Conservation (phyloP, 2,329 filamentous ascomycete species). For the Colletotrichum graminicola region DNA sequence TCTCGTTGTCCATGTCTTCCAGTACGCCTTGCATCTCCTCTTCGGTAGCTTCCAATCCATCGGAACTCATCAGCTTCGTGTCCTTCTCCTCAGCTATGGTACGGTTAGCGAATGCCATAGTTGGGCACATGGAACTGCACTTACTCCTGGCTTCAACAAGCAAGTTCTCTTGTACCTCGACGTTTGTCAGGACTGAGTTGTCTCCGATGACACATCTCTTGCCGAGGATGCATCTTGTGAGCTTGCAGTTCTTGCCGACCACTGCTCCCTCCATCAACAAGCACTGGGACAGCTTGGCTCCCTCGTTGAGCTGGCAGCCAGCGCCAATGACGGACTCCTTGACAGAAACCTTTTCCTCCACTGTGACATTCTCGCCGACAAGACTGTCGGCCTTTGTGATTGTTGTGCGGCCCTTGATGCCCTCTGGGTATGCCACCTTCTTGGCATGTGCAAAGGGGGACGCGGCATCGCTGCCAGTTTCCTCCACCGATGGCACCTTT, state of each 20-base stretch:
- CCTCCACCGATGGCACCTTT: slow-evolving; percentile 80
- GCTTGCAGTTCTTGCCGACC: slow-evolving; percentile 84
- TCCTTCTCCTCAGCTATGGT: slow-evolving; percentile 73
- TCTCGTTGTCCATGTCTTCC: slow-evolving; percentile 57
- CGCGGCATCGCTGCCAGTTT: slow-evolving; percentile 66
- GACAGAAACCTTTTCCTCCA: slow-evolving; percentile 91
- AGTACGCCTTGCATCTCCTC: slow-evolving; percentile 69
- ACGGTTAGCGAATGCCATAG: slow-evolving; percentile 44
- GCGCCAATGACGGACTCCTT: slow-evolving; percentile 92
- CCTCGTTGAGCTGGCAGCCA: slow-evolving; percentile 86
- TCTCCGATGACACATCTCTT: slow-evolving; percentile 86
- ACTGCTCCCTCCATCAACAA: slow-evolving; percentile 93
- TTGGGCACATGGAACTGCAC: slow-evolving; percentile 48
- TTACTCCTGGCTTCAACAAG: slow-evolving; percentile 83
- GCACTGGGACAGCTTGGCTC: slow-evolving; percentile 89
- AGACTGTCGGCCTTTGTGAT: slow-evolving; percentile 86
- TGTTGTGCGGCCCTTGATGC: slow-evolving; percentile 83
- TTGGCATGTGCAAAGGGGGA: slow-evolving; percentile 82
- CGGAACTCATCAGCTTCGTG: slow-evolving; percentile 75
- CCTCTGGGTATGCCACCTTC: slow-evolving; percentile 87
- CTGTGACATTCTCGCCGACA: slow-evolving; percentile 87
- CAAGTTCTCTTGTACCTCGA: slow-evolving; percentile 91
- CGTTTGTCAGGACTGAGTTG: slow-evolving; percentile 83
- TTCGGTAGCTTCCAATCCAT: slow-evolving; percentile 73
- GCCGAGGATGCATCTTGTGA: slow-evolving; percentile 90